Base-by-base conservation (phyloP, 148 eudicot genomes). In the Rhododendron ferrugineum region DNA sequence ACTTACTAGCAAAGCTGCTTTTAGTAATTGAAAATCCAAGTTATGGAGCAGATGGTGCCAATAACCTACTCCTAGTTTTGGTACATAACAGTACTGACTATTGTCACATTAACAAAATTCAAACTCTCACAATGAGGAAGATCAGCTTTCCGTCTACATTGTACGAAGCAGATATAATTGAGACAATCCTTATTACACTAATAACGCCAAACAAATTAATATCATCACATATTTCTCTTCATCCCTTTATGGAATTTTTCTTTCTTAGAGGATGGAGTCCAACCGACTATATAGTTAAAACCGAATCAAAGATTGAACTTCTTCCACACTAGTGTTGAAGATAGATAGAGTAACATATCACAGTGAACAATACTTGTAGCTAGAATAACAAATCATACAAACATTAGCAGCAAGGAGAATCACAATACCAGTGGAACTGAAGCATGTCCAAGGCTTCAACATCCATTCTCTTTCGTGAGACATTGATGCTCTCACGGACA, bases 401-500 rank as follows among this genome's bases (percentile, higher is more conserved):
- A 72, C 11, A 66, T 36, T 30, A 82, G 37, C 22, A 75, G 79
- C 20, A 42, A 50, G 50, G 66, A 86, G 79, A 81, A 81, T 46
- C 30, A 47, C 62, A 84, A 47, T 95, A 97, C 99, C 99, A 97
- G 82, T 97, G 98, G 86, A 97, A 97, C 83, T 95, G 98, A 92
- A 97, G 99, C 98, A 97, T 97, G 92, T 97, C 99, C 89, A 95
- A 89, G 83, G 91, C 85, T 83, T 92, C 91, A 87, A 97, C 99
- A 87, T 95, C 99, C 99, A 95, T 97, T 90, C 98, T 94, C 89
- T 90, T 97, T 76, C 96, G 90, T 42, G 99, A 97, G 70, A 93
- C 91, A 64, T 97, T 89, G 78, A 97, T 94, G 95, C 89, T 93
- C 82, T 89, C 85, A 79, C 91, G 92, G 30, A 97, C 99, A 82